Base-by-base conservation (phyloP, 768 basidiomycete genomes). In the Leccinum boreale region DNA sequence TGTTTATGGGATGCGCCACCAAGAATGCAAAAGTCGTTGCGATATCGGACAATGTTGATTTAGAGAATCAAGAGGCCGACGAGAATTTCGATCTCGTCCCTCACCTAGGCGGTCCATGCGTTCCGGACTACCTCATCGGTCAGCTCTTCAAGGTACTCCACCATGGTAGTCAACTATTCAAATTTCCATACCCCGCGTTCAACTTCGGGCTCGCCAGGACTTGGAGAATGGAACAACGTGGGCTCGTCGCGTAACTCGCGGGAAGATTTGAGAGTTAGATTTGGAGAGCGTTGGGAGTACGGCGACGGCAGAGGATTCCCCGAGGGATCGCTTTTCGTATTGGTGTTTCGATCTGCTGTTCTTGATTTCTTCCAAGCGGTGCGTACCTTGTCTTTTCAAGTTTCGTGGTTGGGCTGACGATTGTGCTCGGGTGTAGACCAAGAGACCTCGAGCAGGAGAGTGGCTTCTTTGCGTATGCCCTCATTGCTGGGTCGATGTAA, bases 21-120 rank as follows among this genome's bases (percentile, higher is more conserved):
- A 92, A 89, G 74, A 93, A 93, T 66, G 85, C 90, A 2, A 98
- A 98, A 80, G 89, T 98, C 53, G 87, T 98, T 49, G 90, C 90
- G 1, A 94, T 97, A 62, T 90, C 26, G 26, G 26, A 26, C 5
- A 26, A 26, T 26, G 5, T 26, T 26, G 26, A 26, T 26, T 26
- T 8, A 26, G 26, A 26, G 6, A 26, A 26, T 26, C 26, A 26
- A 26, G 26, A 26, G 59, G 74, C 75, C 0, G 92, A 94, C 64
- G 93, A 96, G 69, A 87, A 86, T 58, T 95, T 94, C 63, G 94
- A 95, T 65, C 82, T 95, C 4, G 77, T 92, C 1, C 91, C 93
- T 0, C 80, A 87, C 60, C 67, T 95, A 1, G 92, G 92, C 3
- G 79, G 86, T 29, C 53, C 73, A 3, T 80, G 85, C 28, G 78